Conservation (phyloP, 805 yeast species). For the Candida argentea region DNA sequence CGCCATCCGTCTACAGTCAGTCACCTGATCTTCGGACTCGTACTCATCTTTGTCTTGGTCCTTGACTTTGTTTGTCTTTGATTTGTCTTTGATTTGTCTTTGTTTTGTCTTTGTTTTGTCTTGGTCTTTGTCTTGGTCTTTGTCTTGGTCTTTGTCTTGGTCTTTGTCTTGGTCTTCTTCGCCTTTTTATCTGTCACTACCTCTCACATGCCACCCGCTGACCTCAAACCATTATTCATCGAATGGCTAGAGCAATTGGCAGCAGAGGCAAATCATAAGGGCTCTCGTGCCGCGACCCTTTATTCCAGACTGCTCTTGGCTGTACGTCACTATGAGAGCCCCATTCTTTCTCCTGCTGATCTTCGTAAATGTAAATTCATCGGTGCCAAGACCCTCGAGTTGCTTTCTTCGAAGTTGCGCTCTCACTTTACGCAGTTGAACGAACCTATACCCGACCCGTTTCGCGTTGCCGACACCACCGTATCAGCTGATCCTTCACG, state of each 20-base stretch:
- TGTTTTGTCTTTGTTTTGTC: neutral
- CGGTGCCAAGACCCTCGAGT: conserved; percentile 58
- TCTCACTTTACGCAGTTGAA: conserved; percentile 50
- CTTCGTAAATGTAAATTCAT: conserved; percentile 51
- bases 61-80: neutral
- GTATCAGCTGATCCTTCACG: neutral
- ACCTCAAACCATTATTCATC: conserved; percentile 42
- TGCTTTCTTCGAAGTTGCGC: conserved; percentile 36
- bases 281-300: conserved; percentile 42
- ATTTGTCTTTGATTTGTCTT: neutral
- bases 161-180: too few species aligned
- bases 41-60: too few species aligned
- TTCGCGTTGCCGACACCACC: conserved; percentile 3
- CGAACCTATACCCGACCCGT: conserved; percentile 31
- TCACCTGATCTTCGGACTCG: too few species aligned
- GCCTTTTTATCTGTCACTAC: conserved; percentile 1
- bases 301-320: conserved; percentile 49
- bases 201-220: conserved; percentile 7
- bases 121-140: neutral
- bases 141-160: neutral
- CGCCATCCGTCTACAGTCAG: too few species aligned
- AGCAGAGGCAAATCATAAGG: conserved; percentile 33
- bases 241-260: conserved; percentile 52
- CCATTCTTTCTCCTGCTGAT: conserved; percentile 46
- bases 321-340: conserved; percentile 33